Conservation (phyloP, 2,329 filamentous ascomycete genomes). For the Botrytis tulipae region DNA sequence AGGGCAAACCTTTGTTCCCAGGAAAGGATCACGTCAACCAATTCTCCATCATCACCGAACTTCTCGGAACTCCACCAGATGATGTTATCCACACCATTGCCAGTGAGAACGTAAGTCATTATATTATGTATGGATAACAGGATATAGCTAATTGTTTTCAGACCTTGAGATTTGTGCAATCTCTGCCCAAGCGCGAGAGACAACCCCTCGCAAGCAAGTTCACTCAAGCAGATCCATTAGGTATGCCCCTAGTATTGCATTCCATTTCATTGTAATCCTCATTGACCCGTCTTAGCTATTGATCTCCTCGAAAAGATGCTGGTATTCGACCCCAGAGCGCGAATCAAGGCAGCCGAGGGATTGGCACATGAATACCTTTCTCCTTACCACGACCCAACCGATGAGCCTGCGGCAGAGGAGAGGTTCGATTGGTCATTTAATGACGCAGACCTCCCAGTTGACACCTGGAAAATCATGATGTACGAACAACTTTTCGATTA, state of each 20-base stretch:
- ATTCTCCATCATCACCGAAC: constrained; percentile 98
- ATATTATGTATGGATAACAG: constrained; percentile 4
- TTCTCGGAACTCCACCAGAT: constrained; percentile 92
- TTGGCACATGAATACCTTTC: constrained; percentile 90
- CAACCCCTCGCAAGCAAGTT: constrained; percentile 87
- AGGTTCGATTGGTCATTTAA: constrained; percentile 99
- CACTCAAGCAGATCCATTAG: constrained; percentile 85
- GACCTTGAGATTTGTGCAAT: constrained; percentile 97
- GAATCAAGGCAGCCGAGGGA: constrained; percentile 82
- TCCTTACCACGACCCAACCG: constrained; percentile 95
- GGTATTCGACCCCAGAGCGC: constrained; percentile 96
- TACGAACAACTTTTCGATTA: constrained; percentile 50
- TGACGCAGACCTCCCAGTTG: constrained; percentile 92
- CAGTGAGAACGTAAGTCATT: constrained; percentile 79
- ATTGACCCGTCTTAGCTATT: constrained; percentile 60
- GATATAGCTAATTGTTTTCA: constrained; percentile 43
- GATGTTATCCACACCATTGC: constrained; percentile 99
- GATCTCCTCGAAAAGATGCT: constrained; percentile 95
- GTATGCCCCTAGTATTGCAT: constrained; percentile 48
- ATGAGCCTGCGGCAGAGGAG: constrained; percentile 92
- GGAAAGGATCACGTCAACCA: constrained; percentile 99
- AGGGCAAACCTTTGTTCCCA: constrained; percentile 96
- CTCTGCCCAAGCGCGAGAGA: constrained; percentile 88
- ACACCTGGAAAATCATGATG: constrained; percentile 99
- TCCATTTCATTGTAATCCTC: constrained; percentile 6